A percentile compares a stretch with the other conserved stretches of the same genome.
Evolutionary conservation across 176 grass and related monocot species (phyloP).

Genomic region (Pharus latifolius): DNA sequence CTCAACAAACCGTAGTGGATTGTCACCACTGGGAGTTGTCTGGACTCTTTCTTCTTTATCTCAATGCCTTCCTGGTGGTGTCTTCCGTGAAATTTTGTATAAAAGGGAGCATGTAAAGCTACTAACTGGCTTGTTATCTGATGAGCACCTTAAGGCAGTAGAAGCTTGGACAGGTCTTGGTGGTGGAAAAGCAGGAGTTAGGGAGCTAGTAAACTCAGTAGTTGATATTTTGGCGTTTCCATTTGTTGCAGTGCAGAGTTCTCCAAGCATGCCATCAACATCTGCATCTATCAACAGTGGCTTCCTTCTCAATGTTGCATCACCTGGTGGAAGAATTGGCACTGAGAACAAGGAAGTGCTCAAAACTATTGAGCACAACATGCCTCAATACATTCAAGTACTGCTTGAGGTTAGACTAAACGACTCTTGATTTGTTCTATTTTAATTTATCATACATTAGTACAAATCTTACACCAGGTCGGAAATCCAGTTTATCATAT

Average conservation of each 20-base stretch:
- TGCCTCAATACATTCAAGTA: slow-evolving; percentile 71
- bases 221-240: slow-evolving; percentile 94
- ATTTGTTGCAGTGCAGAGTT: slow-evolving; percentile 91
- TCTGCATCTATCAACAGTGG: slow-evolving; percentile 91
- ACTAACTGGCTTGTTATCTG: slow-evolving; percentile 52
- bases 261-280: slow-evolving; percentile 61
- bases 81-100: slow-evolving; percentile 81
- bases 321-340: slow-evolving; percentile 66
- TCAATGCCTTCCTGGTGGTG: slow-evolving; percentile 60
- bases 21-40: slow-evolving; percentile 69
- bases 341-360: slow-evolving; percentile 77
- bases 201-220: slow-evolving; percentile 69
- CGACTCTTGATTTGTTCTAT: not conserved
- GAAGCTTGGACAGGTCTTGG: slow-evolving; percentile 68
- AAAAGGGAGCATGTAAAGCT: slow-evolving; percentile 66
- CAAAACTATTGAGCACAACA: slow-evolving; percentile 54
- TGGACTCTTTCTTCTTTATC: slow-evolving; percentile 70
- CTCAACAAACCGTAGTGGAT: slow-evolving; percentile 40
- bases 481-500: no score
- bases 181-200: slow-evolving; percentile 68
- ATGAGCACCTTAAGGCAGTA: slow-evolving; percentile 58
- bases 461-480: no score
- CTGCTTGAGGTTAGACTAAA: slow-evolving; percentile 53
- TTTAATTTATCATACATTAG: no score
- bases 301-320: slow-evolving; percentile 71